A percentile compares a stretch with the other conserved stretches of the same genome.
Conservation (phyloP, 192 early-diverging fungal genomes). For the Haplosporangium gracile region DNA sequence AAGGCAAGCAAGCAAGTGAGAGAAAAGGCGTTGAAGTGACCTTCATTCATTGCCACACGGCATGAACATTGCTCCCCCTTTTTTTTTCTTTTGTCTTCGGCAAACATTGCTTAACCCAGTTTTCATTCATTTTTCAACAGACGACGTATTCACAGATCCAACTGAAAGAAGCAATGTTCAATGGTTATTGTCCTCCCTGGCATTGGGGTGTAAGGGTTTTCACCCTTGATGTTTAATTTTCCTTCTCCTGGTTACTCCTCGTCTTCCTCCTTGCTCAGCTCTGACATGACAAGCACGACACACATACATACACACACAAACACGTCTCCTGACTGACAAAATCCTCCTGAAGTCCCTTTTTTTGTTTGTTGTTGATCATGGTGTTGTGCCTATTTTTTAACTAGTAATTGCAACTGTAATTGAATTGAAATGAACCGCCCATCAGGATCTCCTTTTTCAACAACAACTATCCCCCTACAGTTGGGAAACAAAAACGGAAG, state of each 20-base stretch:
- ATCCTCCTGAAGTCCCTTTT: neutral
- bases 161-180: neutral
- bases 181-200: neutral
- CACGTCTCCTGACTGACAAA: neutral
- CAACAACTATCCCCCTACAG: slow-evolving; percentile 12
- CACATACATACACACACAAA: no score
- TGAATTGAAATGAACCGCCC: neutral
- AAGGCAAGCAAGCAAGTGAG: no score
- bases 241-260: neutral
- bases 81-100: no score
- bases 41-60: no score
- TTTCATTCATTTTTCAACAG: no score
- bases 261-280: slow-evolving; percentile 1
- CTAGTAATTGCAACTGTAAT: neutral
- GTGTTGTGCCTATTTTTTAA: neutral
- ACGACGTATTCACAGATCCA: neutral
- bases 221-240: neutral
- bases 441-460: neutral
- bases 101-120: no score
- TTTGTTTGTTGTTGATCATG: neutral
- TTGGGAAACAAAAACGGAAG: neutral
- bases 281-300: neutral
- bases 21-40: no score
- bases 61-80: no score
- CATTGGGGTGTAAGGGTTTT: neutral